Base-by-base conservation (phyloP, 2,329 filamentous ascomycete species). In the Aureobasidium sp. region DNA sequence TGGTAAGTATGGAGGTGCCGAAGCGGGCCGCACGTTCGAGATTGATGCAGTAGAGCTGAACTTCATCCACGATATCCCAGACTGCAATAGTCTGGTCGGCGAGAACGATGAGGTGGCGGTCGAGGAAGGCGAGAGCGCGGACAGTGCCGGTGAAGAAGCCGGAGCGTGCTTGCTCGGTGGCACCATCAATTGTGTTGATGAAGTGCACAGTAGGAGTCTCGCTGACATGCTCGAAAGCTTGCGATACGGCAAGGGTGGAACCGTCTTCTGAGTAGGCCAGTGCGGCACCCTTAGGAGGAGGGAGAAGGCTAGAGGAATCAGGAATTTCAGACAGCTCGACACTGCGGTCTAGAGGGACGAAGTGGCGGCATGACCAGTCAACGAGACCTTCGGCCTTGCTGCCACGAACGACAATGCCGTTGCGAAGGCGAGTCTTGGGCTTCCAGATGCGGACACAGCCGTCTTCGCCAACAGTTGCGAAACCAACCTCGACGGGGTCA, bases 381-480 rank as follows among this genome's bases (percentile, higher is more conserved):
- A 87, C 81, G 15, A 90, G 73, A 23, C 81, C 78, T n/a, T 80
- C 77, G 11, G 81, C 81, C 27, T 78, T 76, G 17, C 77, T 78
- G 57, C 81, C 84, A 64, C 83, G 85, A 23, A 85, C 78, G 9
- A 83, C 78, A 40, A 89, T 75, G 4, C 89, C 89, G 66, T 89
- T 84, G 50, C 85, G 83, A 64, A 84, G 81, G 47, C 88, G 82
- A 6, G 82, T 79, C 71, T 84, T 88, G 11, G 89, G 84, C n/a
- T 82, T 82, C 94, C 94, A 99, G 50, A 94, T 78, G 40, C 89
- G 85, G 38, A 95, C 82, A 23, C 83, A 76, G 11, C 85, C 86
- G 70, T 99, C 93, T 60, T 86, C 84, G 37, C 93, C 94, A 40
- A 96, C 79, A 1, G 92, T 95, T 9, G 89, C 89, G 71, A 97